Conservation (phyloP, 2,329 filamentous ascomycete genomes). For the Madurella mycetomatis region DNA sequence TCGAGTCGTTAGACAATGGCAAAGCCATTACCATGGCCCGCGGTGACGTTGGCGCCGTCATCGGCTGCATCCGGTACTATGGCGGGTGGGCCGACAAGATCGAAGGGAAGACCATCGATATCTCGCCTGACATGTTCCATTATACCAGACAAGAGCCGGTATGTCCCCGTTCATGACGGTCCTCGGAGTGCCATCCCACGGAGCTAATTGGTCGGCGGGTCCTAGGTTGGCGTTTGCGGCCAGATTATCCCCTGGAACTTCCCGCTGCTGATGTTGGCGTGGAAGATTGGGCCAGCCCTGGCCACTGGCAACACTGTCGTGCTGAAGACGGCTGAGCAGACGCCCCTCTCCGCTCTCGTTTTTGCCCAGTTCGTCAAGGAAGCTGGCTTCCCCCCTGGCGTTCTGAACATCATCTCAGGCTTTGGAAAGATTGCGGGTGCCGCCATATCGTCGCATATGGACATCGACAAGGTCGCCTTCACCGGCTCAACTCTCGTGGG, state of each 20-base stretch:
- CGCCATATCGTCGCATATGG: slow-evolving; percentile 71
- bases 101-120: slow-evolving; percentile 80
- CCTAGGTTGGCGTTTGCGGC: slow-evolving; percentile 68
- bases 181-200: background rate
- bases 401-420: slow-evolving; percentile 73
- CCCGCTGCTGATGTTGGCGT: slow-evolving; percentile 73
- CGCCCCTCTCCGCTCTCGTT: slow-evolving; percentile 64
- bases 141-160: slow-evolving; percentile 76
- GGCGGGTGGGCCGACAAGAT: slow-evolving; percentile 92
- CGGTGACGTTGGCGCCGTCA: slow-evolving; percentile 65
- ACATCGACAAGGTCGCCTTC: slow-evolving; percentile 79
- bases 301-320: slow-evolving; percentile 69
- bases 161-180: slow-evolving; percentile 26
- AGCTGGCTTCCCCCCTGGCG: slow-evolving; percentile 73
- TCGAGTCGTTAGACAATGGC: slow-evolving; percentile 86
- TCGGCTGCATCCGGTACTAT: slow-evolving; percentile 76
- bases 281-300: slow-evolving; percentile 76
- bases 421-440: slow-evolving; percentile 76
- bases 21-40: slow-evolving; percentile 74
- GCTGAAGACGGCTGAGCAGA: slow-evolving; percentile 74
- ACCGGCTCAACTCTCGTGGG: slow-evolving; percentile 72
- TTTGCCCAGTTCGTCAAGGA: slow-evolving; percentile 64
- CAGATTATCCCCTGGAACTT: slow-evolving; percentile 92
- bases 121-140: slow-evolving; percentile 72
- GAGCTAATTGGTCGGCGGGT: background rate